Evolutionary conservation across 1,139 yeast genomes (phyloP).

Genomic region (Pichia sp.): DNA sequence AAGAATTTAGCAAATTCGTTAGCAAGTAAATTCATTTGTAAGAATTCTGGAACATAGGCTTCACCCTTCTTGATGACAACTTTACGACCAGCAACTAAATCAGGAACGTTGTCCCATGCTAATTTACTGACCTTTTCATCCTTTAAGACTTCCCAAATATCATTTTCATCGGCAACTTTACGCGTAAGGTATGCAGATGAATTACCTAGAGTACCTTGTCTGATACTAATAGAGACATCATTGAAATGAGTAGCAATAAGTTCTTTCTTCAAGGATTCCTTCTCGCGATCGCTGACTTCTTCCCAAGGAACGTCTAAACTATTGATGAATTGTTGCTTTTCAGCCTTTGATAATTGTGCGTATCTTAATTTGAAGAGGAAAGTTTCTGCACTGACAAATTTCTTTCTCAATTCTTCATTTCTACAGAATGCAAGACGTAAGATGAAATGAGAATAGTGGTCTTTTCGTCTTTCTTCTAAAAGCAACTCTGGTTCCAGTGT

Average conservation of each 20-base stretch:
- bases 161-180: slow-evolving; percentile 10
- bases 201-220: slow-evolving; percentile 14
- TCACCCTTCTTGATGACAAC: slow-evolving; percentile 66
- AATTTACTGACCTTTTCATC: slow-evolving; percentile 72
- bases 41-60: slow-evolving; percentile 83
- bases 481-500: slow-evolving; percentile 29
- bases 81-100: slow-evolving; percentile 66
- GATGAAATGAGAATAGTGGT: slow-evolving; percentile 89
- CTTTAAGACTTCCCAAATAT: slow-evolving; percentile 37
- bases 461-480: slow-evolving; percentile 68
- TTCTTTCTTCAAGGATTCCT: slow-evolving; percentile 45
- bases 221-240: slow-evolving; percentile 24
- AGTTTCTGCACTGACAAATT: slow-evolving; percentile 77
- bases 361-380: slow-evolving; percentile 73
- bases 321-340: slow-evolving; percentile 68
- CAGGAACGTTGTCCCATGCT: slow-evolving; percentile 84
- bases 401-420: slow-evolving; percentile 77
- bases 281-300: slow-evolving; percentile 64
- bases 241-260: slow-evolving; percentile 52
- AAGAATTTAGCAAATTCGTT: slow-evolving; percentile 65
- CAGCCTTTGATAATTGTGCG: slow-evolving; percentile 60
- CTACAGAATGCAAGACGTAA: slow-evolving; percentile 88
- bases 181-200: slow-evolving; percentile 11
- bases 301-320: slow-evolving; percentile 69
- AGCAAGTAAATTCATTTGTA: slow-evolving; percentile 65